A percentile compares a stretch with the other conserved stretches of the same genome.
phyloP scores from a whole-genome alignment of 495 filamentous ascomycete genomes.

The Penicillium ochrochloron region DNA sequence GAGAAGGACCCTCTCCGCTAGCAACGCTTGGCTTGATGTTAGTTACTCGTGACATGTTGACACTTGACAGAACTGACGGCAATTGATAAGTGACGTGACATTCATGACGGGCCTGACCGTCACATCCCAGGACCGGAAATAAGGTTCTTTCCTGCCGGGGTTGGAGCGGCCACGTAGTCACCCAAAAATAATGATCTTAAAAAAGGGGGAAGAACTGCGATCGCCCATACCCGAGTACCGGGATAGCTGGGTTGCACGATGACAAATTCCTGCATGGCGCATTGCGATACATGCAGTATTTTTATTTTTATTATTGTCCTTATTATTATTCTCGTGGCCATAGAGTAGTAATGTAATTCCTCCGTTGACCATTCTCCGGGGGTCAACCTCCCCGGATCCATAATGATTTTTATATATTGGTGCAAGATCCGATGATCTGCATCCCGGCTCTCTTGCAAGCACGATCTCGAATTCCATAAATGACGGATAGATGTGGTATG shows the following conservation, averaged over 20 bases:
- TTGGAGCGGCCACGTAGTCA: constrained; percentile 2
- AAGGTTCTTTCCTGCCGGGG: constrained; percentile 10
- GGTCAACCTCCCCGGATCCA: not conserved
- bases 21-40: not conserved
- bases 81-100: not conserved
- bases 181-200: constrained; percentile 7
- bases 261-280: constrained; percentile 30
- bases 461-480: constrained; percentile 33
- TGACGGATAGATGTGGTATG: constrained; percentile 16
- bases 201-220: constrained; percentile 11
- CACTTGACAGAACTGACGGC: not conserved
- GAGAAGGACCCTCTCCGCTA: constrained; percentile 5
- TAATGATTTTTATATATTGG: not conserved
- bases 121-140: not conserved
- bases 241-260: constrained; percentile 25
- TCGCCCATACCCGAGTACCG: constrained; percentile 23
- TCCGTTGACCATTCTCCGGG: constrained; percentile 21
- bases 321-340: constrained; percentile 11
- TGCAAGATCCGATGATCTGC: constrained; percentile 40
- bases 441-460: constrained; percentile 37
- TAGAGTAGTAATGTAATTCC: constrained; percentile 16
- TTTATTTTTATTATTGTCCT: not conserved
- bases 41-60: not conserved
- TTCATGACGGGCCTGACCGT: not conserved
- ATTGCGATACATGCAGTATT: constrained; percentile 7